Conservation (phyloP, 805 yeast species). For the Sugiyamaella smithiae region DNA sequence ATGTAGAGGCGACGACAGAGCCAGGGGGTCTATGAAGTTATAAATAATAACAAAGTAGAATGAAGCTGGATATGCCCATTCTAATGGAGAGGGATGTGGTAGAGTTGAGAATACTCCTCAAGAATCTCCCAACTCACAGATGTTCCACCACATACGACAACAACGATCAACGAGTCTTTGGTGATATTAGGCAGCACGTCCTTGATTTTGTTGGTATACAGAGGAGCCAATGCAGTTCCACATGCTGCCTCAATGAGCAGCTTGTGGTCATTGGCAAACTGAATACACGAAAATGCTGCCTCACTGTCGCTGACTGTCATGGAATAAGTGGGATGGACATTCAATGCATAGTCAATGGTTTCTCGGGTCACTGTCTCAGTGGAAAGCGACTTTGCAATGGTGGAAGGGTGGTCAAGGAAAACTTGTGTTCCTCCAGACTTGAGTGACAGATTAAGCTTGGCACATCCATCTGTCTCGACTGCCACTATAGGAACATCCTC, state of each 20-base stretch:
- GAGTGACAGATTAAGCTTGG: constrained; percentile 54
- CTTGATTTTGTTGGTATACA: constrained; percentile 27
- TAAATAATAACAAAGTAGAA: too few relatives aligned
- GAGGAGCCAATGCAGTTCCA: constrained; percentile 60
- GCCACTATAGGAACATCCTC: constrained; percentile 42
- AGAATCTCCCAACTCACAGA: constrained; percentile 29
- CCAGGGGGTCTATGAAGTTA: too few relatives aligned
- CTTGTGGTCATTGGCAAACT: constrained; percentile 50
- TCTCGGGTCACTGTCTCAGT: constrained; percentile 53
- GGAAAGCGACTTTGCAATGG: constrained; percentile 65
- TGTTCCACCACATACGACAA: constrained; percentile 60
- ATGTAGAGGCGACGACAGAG: too few relatives aligned
- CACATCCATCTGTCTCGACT: constrained; percentile 61
- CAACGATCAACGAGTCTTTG: constrained; percentile 46
- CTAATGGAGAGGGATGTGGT: constrained; percentile 20
- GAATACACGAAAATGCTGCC: constrained; percentile 52
- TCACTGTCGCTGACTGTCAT: constrained; percentile 51
- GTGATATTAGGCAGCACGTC: constrained; percentile 26
- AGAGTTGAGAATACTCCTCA: constrained; percentile 25
- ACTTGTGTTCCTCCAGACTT: constrained; percentile 46
- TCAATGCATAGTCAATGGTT: constrained; percentile 46
- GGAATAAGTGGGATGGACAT: constrained; percentile 41
- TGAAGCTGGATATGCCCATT: too few relatives aligned
- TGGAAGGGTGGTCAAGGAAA: constrained; percentile 41
- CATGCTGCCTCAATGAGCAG: constrained; percentile 68